Evolutionary conservation across 352 stramenopile genomes (phyloP), one percentile per base, ranked within the genome.

Genomic region (Pythium scleroteichum): DNA sequence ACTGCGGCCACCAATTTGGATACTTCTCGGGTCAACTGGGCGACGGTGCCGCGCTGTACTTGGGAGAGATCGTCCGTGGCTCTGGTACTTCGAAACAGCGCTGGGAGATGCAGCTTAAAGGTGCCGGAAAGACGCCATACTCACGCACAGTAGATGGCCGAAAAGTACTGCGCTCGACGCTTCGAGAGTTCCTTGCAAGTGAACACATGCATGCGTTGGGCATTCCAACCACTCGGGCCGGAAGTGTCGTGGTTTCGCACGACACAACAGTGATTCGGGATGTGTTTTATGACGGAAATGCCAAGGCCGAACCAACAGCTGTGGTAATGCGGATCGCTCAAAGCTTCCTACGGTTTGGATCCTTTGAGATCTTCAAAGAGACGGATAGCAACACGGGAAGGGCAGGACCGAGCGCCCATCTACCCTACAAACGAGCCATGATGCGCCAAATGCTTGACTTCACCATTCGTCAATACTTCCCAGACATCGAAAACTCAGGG

Each of bases 41-140:
- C 44, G 92, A 97, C 60, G 92, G 92, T 38, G 88, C 87, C 2
- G 90, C 92, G 7, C 79, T 97, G 44, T 96, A 94, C 67, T 62
- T 97, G 14, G 92, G 89, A 23, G 89, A 97, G 69, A 76, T 96
- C 29, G 74, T 89, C 33, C 54, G 51, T 24, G 38, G 49, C 27
- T n/a, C n/a, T n/a, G 51, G 70, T 8, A 52, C 70, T 0, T 19
- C 16, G 1, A 64, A 62, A n/a, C 59, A 78, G 47, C 63, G 87
- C 13, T 98, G 88, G 70, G 97, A 99, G 75, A 71, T 99, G 47
- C 97, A 99, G 71, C 75, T 99, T 14, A 99, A 99, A 64, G 97
- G 97, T 9, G 94, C 89, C 1, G 97, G 97, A 0, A 86, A 85
- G 52, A 99, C 97, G 2, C 96, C 96, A 3, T 99, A 95, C 72